Base-by-base conservation (phyloP, 257 asterid species). In the Thymus mandschuricus region DNA sequence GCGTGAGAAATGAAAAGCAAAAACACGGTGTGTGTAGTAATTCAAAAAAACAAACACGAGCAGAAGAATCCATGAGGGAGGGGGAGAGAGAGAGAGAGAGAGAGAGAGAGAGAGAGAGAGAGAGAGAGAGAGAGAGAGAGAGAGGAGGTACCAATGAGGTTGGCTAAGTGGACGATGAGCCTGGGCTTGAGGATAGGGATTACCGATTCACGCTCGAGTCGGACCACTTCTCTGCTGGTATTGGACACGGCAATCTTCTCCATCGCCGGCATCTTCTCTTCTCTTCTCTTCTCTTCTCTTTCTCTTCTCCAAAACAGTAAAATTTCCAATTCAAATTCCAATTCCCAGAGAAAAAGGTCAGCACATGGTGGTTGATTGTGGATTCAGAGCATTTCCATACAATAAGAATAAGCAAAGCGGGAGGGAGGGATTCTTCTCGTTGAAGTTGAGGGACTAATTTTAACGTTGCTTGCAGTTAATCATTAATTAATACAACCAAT, bases 171-270 rank as follows among this genome's bases (percentile, higher is more conserved):
- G 82, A 91, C 92, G 79, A 81, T 88, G 80, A 91, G 95, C 85
- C 84, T 94, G 62, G 99, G 99, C 84, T 94, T 94, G 80, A 94
- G 95, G 73, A 94, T 78, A 27, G 98, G 99, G 76, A 94, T 88
- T 5, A 94, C 99, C 33, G 99, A 79, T 80, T 94, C 99, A 33
- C 84, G 84, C 86, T 94, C 99, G 85, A 94, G 80, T 38, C 96
- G 97, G 74, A 94, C 91, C 72, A 94, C 92, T 49, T 91, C 96
- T 66, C 82, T 89, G 81, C 60, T 76, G 57, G 74, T 74, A 64
- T 69, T 81, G 67, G 61, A 52, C 73, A 49, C 30, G 43, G 33
- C 34, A 68, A 27, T 54, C 59, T 73, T 76, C 71, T 71, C 83
- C 74, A 48, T 34, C 8, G 77, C 49, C 74, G 81, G 64, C 82